phyloP scores from a whole-genome alignment of 345 rosid genomes.

The Theobroma cacao region DNA sequence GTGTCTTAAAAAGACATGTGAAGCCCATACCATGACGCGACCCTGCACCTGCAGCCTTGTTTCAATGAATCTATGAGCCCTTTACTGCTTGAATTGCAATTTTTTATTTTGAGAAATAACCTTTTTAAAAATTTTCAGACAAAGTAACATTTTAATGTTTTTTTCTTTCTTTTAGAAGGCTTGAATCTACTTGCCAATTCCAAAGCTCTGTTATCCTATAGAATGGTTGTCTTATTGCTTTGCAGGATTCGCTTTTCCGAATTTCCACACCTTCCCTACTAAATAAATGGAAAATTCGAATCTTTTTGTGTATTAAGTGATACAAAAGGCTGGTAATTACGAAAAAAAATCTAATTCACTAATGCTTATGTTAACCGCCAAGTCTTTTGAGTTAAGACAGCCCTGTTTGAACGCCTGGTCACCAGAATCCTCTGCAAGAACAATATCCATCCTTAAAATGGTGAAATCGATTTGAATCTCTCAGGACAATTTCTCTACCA shows the following conservation, averaged over 20 bases:
- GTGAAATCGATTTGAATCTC: constrained; percentile 72
- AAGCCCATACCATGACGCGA: not conserved
- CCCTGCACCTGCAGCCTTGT: not conserved
- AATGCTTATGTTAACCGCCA: not conserved
- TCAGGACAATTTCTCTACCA: constrained; percentile 55
- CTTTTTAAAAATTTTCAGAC: not conserved
- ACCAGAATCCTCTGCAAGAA: constrained; percentile 82
- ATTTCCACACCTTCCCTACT: not conserved
- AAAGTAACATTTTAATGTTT: not conserved
- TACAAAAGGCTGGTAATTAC: not conserved
- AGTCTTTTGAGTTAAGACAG: not conserved
- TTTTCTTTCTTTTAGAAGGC: too few relatives aligned
- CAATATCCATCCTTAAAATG: constrained; percentile 64
- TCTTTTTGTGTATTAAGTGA: not conserved
- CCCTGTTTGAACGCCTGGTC: constrained; percentile 12
- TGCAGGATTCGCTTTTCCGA: not conserved
- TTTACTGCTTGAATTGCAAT: not conserved
- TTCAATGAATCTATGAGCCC: not conserved
- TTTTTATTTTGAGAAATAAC: not conserved
- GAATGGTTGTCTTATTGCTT: not conserved
- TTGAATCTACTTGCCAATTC: not conserved
- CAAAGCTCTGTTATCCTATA: not conserved
- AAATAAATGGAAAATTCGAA: not conserved
- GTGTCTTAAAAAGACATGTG: not conserved
- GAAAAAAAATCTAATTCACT: not conserved